Percentiles rank a stretch among this genome's conserved stretches.
These are phyloP conservation scores for Globisporangium okanoganense DNA, from an alignment of 352 stramenopile genomes.

Conservation along the genomic window DNA sequence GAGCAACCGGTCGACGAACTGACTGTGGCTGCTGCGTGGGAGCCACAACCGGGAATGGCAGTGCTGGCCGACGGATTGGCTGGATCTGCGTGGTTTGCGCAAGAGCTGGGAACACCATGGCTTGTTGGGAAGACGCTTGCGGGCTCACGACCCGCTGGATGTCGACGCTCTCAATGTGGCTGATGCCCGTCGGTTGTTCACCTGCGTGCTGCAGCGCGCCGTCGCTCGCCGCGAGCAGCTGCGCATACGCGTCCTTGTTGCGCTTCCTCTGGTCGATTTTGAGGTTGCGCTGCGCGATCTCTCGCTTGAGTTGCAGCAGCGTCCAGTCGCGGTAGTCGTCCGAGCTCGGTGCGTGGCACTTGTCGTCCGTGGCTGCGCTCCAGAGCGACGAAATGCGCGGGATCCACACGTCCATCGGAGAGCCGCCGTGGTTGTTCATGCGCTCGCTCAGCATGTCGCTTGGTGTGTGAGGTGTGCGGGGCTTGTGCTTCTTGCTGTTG, in stretches of 20 bases:
- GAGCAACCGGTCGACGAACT: not conserved
- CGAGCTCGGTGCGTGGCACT: conserved; percentile 36
- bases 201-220: not conserved
- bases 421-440: not conserved
- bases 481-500: not conserved
- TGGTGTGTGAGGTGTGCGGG: no score
- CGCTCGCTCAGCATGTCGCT: not conserved
- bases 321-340: conserved; percentile 55
- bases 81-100: not conserved
- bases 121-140: not conserved
- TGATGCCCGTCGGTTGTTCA: not conserved
- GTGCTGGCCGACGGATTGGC: not conserved
- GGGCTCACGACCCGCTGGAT: conserved; percentile 1
- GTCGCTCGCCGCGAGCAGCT: conserved; percentile 31
- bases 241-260: conserved; percentile 46
- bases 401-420: conserved; percentile 18
- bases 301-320: conserved; percentile 45
- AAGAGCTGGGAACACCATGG: not conserved
- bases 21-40: not conserved
- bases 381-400: conserved; percentile 35
- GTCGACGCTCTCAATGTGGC: conserved; percentile 5
- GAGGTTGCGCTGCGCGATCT: conserved; percentile 48
- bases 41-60: not conserved
- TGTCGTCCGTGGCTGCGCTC: conserved; percentile 38
- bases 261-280: conserved; percentile 38